These are phyloP conservation scores for Cyamopsis tetragonoloba DNA, from an alignment of 306 rosid species.

Conservation along the genomic window DNA sequence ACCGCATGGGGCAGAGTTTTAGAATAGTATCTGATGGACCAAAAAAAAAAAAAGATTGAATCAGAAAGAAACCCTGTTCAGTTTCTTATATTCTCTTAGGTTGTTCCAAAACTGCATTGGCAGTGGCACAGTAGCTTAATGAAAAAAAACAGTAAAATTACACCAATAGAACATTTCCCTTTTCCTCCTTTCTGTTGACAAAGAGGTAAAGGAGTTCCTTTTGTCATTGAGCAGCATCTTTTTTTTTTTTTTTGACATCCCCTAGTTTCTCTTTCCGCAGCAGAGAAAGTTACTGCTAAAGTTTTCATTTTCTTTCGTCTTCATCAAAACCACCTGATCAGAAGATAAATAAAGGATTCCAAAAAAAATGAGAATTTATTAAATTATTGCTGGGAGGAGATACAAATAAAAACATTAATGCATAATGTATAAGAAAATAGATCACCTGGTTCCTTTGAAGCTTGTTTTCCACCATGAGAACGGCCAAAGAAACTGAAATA, in stretches of 20 bases:
- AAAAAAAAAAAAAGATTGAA: conserved; percentile 24
- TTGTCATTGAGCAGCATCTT: conserved; percentile 33
- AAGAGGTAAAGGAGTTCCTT: conserved; percentile 16
- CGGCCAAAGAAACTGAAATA: conserved; percentile 44
- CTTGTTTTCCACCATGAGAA: conserved; percentile 43
- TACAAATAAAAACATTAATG: neutral
- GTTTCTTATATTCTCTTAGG: conserved; percentile 31
- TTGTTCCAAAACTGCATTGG: conserved; percentile 61
- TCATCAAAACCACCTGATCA: conserved; percentile 45
- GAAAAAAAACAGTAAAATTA: conserved; percentile 5
- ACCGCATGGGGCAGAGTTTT: neutral
- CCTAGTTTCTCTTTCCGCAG: conserved; percentile 23
- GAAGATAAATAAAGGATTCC: neutral
- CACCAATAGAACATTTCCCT: conserved; percentile 14
- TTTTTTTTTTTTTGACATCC: conserved; percentile 31
- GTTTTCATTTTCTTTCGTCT: conserved; percentile 40
- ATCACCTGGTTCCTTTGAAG: conserved; percentile 60
- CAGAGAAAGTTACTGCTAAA: conserved; percentile 26
- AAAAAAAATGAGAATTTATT: conserved; percentile 25
- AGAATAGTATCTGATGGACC: neutral
- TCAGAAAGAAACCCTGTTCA: conserved; percentile 29
- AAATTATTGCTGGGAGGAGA: neutral
- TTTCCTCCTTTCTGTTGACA: neutral
- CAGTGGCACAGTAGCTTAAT: conserved; percentile 33
- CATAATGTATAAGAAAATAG: neutral